Conservation (phyloP, 257 asterid genomes). For the Solanum etuberosum region DNA sequence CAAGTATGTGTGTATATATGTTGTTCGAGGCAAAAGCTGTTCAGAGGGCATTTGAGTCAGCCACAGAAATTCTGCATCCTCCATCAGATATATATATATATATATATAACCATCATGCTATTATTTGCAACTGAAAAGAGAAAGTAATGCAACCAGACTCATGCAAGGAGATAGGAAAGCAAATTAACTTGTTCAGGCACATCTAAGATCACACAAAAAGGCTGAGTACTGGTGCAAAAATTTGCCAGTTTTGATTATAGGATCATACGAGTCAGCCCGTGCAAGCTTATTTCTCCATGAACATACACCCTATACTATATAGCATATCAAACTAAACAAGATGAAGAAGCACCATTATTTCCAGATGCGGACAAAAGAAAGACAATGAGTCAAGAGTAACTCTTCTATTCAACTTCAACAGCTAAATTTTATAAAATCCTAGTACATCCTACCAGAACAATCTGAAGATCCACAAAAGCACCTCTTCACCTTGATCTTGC, state of each 20-base stretch:
- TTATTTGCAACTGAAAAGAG: background rate
- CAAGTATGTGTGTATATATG: background rate
- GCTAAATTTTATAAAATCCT: background rate
- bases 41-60: background rate
- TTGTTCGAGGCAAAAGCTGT: background rate
- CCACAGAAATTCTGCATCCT: background rate
- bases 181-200: background rate
- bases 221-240: background rate
- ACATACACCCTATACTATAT: background rate
- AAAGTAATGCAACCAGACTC: background rate
- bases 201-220: background rate
- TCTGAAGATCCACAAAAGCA: slow-evolving; percentile 66
- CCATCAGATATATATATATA: too few species aligned
- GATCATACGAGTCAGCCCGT: background rate
- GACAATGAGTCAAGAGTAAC: background rate
- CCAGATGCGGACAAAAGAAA: background rate
- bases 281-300: background rate
- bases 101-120: background rate
- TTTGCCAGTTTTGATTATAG: background rate
- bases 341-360: background rate
- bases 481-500: slow-evolving; percentile 53
- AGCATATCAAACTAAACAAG: background rate
- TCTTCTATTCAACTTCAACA: background rate
- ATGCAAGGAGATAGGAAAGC: background rate
- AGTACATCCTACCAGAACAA: slow-evolving; percentile 83